Percentiles rank a stretch among this genome's conserved stretches.
These are phyloP conservation scores for Calonectria naviculata DNA, from an alignment of 2,329 filamentous ascomycete species.

Conservation along the genomic window DNA sequence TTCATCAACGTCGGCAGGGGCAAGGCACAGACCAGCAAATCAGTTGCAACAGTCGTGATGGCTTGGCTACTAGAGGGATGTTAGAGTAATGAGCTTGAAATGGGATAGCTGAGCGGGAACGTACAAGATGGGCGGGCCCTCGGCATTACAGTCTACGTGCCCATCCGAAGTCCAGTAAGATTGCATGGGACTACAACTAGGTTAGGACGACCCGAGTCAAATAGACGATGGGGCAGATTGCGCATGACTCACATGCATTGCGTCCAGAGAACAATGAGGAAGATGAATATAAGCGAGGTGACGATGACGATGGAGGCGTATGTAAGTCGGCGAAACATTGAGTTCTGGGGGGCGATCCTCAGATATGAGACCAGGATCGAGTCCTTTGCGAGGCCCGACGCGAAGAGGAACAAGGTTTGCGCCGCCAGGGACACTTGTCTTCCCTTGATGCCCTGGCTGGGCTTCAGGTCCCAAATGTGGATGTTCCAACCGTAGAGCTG, in stretches of 20 bases:
- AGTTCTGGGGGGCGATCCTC: conserved; percentile 48
- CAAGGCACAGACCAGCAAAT: conserved; percentile 50
- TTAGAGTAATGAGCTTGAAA: not conserved
- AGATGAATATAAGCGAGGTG: conserved; percentile 41
- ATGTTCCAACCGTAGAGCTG: conserved; percentile 51
- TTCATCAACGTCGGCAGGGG: conserved; percentile 49
- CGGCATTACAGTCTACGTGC: conserved; percentile 42
- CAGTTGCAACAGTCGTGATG: conserved; percentile 44
- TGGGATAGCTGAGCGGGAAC: not conserved
- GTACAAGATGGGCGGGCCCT: conserved; percentile 41
- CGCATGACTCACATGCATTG: conserved; percentile 46
- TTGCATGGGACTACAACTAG: conserved; percentile 26
- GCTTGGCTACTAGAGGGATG: conserved; percentile 41
- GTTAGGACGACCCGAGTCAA: not conserved
- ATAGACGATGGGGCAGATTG: not conserved
- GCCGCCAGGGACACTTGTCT: conserved; percentile 52
- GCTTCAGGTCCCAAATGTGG: conserved; percentile 50
- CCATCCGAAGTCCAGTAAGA: conserved; percentile 39
- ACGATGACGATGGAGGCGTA: conserved; percentile 42
- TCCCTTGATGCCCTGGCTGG: conserved; percentile 41
- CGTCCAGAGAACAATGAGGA: conserved; percentile 49
- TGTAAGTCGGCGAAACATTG: conserved; percentile 48
- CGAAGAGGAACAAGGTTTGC: conserved; percentile 52
- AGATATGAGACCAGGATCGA: conserved; percentile 55
- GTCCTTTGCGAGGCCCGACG: conserved; percentile 50